Base-by-base conservation (phyloP, 805 yeast genomes). In the Hanseniaspora meyeri region DNA sequence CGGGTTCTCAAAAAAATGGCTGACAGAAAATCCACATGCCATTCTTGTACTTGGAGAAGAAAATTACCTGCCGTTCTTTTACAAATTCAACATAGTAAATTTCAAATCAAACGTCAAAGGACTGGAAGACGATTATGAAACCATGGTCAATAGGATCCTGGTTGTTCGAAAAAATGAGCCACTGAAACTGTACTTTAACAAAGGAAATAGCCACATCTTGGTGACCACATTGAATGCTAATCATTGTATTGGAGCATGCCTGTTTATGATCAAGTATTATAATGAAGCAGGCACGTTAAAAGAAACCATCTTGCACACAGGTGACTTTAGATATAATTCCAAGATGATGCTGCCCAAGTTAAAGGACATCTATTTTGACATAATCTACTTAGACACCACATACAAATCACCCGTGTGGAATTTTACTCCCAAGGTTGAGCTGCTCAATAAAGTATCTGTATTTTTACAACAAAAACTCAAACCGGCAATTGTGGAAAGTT, bases 181-280 rank as follows among this genome's bases (percentile, higher is more conserved):
- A 19, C 20, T 39, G 14, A 53, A 37, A 9, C 8, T 53, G 6
- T 46, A 19, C 20, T 53, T 53, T 4, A 24, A n/a, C 24, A 17
- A n/a, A 4, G 46, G 31, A 1, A 38, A 38, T 5, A 27, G 29
- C 12, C n/a, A 56, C 19, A 71, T 77, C 0, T 73, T 73, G 38
- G 89, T 88, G 0, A 77, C 81, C 0, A 72, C 82, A 12, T 68
- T 84, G 6, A 89, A 87, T 62, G 98, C 97, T 0, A 91, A 93
- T 62, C 98, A 93, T 69, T 93, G 98, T 68, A 98, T 98, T 1
- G 98, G 98, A 1, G 87, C 97, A 2, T 87, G 80, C 0, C 77
- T 93, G 0, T 85, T 90, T 59, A 68, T 89, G 12, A 85, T 87
- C 62, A 83, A 82, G 62, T 70, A 70, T 54, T 56, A 45, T 27